Evolutionary conservation across 2,329 filamentous ascomycete genomes (phyloP).

Genomic region (Chrysosphaeria jannelii): DNA sequence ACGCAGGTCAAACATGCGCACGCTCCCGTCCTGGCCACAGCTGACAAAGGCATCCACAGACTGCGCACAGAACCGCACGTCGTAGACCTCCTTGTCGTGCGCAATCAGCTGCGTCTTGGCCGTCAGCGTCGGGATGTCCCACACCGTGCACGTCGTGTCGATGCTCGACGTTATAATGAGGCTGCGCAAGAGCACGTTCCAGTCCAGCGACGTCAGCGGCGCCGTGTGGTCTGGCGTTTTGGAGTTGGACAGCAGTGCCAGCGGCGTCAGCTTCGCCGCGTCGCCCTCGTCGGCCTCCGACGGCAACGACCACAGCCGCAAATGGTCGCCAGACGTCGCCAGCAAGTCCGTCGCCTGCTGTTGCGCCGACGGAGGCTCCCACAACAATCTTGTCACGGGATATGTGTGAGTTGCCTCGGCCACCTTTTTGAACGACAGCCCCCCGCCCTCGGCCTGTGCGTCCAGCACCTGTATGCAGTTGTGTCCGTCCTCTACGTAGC

Average conservation of each 20-base stretch:
- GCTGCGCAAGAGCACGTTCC: constrained; percentile 91
- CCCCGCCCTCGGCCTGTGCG: constrained; percentile 44
- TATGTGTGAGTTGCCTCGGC: constrained; percentile 96
- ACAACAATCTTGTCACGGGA: constrained; percentile 77
- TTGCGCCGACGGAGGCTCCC: constrained; percentile 83
- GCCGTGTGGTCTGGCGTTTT: constrained; percentile 97
- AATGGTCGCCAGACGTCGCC: constrained; percentile 80
- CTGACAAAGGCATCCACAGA: constrained; percentile 98
- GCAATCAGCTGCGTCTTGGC: constrained; percentile 96
- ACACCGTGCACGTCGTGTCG: constrained; percentile 96
- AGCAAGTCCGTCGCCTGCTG: constrained; percentile 89
- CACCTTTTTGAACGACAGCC: constrained; percentile 70
- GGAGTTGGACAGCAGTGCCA: constrained; percentile 83
- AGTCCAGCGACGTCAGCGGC: constrained; percentile 82
- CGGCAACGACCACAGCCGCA: constrained; percentile 80
- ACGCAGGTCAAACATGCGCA: constrained; percentile 92
- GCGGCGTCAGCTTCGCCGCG: constrained; percentile 53
- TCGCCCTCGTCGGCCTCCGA: constrained; percentile 26
- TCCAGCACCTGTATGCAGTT: constrained; percentile 99
- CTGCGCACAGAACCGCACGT: constrained; percentile 91
- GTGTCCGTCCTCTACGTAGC: constrained; percentile 90
- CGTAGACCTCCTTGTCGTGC: constrained; percentile 96
- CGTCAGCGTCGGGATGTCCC: constrained; percentile 93
- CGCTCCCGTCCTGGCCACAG: constrained; percentile 88
- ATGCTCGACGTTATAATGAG: constrained; percentile 97